phyloP scores from a whole-genome alignment of 345 rosid genomes.

The Sonneratia caseolaris region DNA sequence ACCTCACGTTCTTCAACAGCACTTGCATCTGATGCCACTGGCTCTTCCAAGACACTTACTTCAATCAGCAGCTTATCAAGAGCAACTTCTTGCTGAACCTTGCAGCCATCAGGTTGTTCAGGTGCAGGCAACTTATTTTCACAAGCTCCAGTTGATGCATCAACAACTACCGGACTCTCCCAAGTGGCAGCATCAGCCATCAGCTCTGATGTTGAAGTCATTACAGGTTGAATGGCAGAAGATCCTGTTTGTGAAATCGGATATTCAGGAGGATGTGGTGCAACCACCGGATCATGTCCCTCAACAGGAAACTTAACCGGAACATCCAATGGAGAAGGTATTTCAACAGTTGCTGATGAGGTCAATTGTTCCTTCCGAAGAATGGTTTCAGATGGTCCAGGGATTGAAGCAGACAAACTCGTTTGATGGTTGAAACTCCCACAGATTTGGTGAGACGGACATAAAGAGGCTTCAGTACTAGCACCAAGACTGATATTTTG shows the following conservation, averaged over 20 bases:
- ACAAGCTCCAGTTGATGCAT: slow-evolving; percentile 16
- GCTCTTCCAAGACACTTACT: slow-evolving; percentile 26
- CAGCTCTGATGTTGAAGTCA: slow-evolving; percentile 8
- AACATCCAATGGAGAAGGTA: slow-evolving; percentile 22
- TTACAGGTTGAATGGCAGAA: slow-evolving; percentile 19
- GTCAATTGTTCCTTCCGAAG: slow-evolving; percentile 29
- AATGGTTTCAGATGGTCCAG: slow-evolving; percentile 27
- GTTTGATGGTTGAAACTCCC: slow-evolving; percentile 28
- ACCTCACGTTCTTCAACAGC: slow-evolving; percentile 43
- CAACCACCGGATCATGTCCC: slow-evolving; percentile 20
- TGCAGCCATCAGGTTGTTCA: slow-evolving; percentile 13
- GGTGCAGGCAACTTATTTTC: slow-evolving; percentile 22
- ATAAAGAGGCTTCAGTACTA: slow-evolving; percentile 30
- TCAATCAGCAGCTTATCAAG: slow-evolving; percentile 19
- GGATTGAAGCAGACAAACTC: slow-evolving; percentile 22
- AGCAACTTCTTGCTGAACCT: slow-evolving; percentile 11
- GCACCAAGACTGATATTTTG: slow-evolving; percentile 28
- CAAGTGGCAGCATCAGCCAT: slow-evolving; percentile 12
- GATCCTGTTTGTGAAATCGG: slow-evolving; percentile 18
- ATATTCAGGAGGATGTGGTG: slow-evolving; percentile 20
- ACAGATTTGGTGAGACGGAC: slow-evolving; percentile 47
- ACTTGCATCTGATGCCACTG: slow-evolving; percentile 28
- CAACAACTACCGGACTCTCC: slow-evolving; percentile 10
- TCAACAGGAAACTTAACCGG: slow-evolving; percentile 20
- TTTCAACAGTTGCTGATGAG: slow-evolving; percentile 22